phyloP scores from a whole-genome alignment of 2,329 filamentous ascomycete species.

The Hirsutella minnesotensis region DNA sequence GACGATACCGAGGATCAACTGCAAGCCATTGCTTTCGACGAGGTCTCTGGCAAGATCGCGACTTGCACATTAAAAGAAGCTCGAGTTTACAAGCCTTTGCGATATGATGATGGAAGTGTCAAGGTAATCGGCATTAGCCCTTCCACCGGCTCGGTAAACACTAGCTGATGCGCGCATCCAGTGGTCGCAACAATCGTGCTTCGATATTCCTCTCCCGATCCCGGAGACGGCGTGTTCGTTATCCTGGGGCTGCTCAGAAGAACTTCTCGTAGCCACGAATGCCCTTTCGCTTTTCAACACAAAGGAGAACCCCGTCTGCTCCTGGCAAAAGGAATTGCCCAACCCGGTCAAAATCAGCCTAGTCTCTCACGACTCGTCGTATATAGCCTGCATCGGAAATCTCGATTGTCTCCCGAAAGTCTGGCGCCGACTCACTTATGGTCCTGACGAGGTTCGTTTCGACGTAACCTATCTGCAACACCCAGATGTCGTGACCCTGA shows the following conservation, averaged over 20 bases:
- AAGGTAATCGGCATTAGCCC: slow-evolving; percentile 42
- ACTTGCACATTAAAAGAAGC: slow-evolving; percentile 54
- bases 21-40: slow-evolving; percentile 70
- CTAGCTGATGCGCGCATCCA: slow-evolving; percentile 19
- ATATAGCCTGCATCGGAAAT: slow-evolving; percentile 70
- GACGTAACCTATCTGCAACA: slow-evolving; percentile 88
- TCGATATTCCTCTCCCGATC: slow-evolving; percentile 28
- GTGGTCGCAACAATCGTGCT: slow-evolving; percentile 54
- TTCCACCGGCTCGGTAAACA: slow-evolving; percentile 12
- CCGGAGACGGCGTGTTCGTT: slow-evolving; percentile 34
- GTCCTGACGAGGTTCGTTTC: slow-evolving; percentile 71
- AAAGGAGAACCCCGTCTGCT: slow-evolving; percentile 34
- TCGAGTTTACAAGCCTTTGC: slow-evolving; percentile 69
- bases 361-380: slow-evolving; percentile 76
- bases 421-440: slow-evolving; percentile 81
- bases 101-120: slow-evolving; percentile 55
- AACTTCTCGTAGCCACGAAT: slow-evolving; percentile 67
- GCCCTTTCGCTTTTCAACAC: slow-evolving; percentile 58
- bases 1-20: slow-evolving; percentile 53
- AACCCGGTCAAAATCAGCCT: slow-evolving; percentile 61
- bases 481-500: slow-evolving; percentile 62
- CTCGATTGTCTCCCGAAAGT: slow-evolving; percentile 82
- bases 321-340: slow-evolving; percentile 68
- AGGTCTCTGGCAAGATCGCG: slow-evolving; percentile 74
- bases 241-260: slow-evolving; percentile 80